Evolutionary conservation across 2,329 filamentous ascomycete genomes (phyloP), one percentile per base, ranked within the genome.

Genomic region (Diaporthe sp.): DNA sequence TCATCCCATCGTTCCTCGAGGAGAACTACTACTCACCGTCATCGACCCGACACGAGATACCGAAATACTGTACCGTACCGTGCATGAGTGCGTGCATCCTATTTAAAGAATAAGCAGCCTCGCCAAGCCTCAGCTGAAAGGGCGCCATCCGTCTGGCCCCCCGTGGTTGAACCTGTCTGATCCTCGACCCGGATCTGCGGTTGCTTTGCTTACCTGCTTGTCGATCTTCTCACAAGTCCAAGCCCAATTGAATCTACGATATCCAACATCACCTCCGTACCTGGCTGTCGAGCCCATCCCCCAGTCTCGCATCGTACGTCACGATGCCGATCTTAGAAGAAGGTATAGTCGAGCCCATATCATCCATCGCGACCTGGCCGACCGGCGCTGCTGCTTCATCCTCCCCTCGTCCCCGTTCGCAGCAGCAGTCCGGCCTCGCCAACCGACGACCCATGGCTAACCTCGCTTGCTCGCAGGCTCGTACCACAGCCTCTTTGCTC

Each of bases 401-500:
- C 13, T 12, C 25, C 65, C 39, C 22, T 15, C 57, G 39, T 68
- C 42, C 4, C 61, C 15, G 2, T 15, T 34, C 34, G 53, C 67
- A 47, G n/a, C 34, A 55, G 49, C 34, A 55, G 65, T 39, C 49
- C 20, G n/a, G 47, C 15, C 4, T 55, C 49, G 8, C 13, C 47
- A 39, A 42, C 34, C n/a, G 37, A 20, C 49, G 55, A 31, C 72
- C 49, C 17, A 25, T 25, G 15, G 53, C 73, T 76, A 73, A 77
- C 31, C 42, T 60, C n/a, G 22, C 31, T 55, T 42, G 65, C 47
- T 44, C 34, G 12, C 25, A 78, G 77, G 73, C 78, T 78, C 80
- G 34, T 78, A 82, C 55, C 78, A 80, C 4, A n/a, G 77, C 37
- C 82, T 89, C 58, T 78, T 84, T 22, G 84, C 82, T 51, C 84